Evolutionary conservation across 345 rosid species (phyloP), one percentile per base, ranked within the genome.

Genomic region (Clausena lansium): DNA sequence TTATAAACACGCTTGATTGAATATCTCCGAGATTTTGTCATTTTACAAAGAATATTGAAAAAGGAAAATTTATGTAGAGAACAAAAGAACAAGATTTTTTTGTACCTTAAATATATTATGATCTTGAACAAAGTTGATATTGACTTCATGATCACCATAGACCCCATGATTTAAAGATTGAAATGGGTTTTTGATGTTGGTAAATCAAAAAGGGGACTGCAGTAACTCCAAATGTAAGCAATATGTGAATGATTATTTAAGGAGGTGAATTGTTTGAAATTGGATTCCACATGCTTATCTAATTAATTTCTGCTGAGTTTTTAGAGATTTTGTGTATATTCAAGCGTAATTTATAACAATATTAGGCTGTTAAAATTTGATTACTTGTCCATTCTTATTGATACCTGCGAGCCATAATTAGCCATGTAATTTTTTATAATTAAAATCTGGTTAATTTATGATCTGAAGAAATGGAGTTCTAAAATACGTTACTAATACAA

Each of bases 1-100:
- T 33, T 35, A 60, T 57, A 64, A 65, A 59, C 33, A 20, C 55
- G 59, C 1, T 32, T 61, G 66, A 67, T 79, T 82, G 65, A 74
- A 70, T 62, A 79, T 73, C 57, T 73, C 69, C 58, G 76, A 84
- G 36, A 22, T 47, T 57, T 73, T 83, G 74, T 79, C 86, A 79
- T 79, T 82, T 79, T 77, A 27, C 1, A 33, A 2, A 67, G 38
- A 71, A 70, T 22, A 39, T 5, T 11, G 78, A 77, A 63, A 11
- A 64, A 32, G 39, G 22, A 63, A 62, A 64, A 8, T 9, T 11
- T 63, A 54, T 33, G 22, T 1, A 61, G 47, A 60, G 66, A 7
- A 57, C 69, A 75, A 75, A 52, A 4, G 8, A 63, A 10, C 24
- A 65, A 8, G 13, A 20, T 33, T 64, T 22, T 28, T 6, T 61